Evolutionary conservation across 164 flowering plant genomes (phyloP).

Genomic region (Dillenia suffruticosa): DNA sequence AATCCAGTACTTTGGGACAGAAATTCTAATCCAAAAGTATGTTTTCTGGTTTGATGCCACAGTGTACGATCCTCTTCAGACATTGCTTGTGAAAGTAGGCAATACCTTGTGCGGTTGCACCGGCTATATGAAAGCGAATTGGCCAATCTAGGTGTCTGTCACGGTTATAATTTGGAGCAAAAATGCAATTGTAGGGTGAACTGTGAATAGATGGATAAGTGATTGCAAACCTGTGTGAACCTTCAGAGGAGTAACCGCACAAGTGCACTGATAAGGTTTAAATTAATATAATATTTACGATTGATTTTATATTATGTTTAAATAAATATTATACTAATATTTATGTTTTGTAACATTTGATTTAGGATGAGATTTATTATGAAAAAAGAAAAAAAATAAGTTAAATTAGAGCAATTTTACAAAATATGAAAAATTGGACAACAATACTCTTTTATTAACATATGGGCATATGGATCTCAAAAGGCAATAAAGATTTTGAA

Average conservation of each 20-base stretch:
- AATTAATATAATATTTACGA: no score
- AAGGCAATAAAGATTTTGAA: no score
- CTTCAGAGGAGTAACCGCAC: slow-evolving; percentile 90
- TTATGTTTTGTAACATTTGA: no score
- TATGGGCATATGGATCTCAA: no score
- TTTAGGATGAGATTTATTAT: no score
- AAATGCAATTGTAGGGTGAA: slow-evolving; percentile 49
- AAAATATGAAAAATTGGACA: no score
- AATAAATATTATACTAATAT: no score
- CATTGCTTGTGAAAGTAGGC: slow-evolving; percentile 97
- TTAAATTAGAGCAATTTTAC: no score
- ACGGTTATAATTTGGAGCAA: slow-evolving; percentile 37
- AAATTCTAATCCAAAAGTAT: slow-evolving; percentile 85
- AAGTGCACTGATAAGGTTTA: no score
- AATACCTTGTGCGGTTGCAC: slow-evolving; percentile 84
- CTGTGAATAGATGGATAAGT: not conserved
- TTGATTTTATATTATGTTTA: no score
- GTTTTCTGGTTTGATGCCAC: slow-evolving; percentile 96
- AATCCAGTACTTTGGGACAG: slow-evolving; percentile 89
- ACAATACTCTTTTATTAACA: no score
- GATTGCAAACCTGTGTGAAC: slow-evolving; percentile 54
- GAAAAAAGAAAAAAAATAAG: no score
- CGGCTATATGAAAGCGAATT: slow-evolving; percentile 70
- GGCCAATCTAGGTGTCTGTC: slow-evolving; percentile 67
- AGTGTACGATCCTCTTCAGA: slow-evolving; percentile 77